Evolutionary conservation across 768 basidiomycete species (phyloP), one percentile per base, ranked within the genome.

Genomic region (Albatrellus ellisii): DNA sequence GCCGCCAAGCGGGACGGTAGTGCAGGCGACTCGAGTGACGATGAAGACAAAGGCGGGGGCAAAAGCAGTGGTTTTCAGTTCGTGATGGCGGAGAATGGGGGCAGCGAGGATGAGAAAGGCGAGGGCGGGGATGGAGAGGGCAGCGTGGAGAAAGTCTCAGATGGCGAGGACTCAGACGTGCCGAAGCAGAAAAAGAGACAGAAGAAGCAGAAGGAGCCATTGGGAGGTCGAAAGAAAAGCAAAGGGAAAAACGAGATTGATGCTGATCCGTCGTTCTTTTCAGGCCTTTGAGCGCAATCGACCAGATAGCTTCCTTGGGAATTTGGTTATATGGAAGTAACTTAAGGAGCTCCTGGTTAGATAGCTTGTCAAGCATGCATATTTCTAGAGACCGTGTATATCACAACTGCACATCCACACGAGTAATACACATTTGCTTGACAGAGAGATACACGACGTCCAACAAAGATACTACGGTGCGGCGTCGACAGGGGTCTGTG

Each of bases 261-360:
- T 25, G 68, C 68, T 4, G 72, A 78, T 24, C 65, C 65, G 8
- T 64, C 72, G 15, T 87, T 86, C 59, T 87, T 86, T 52, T 69
- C 73, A 34, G 79, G 68, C 34, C 59, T 87, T 46, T 83, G 58
- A 50, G 25, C 32, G 31, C 6, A 31, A 17, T 31, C 6, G n/a
- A n/a, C n/a, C n/a, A n/a, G n/a, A n/a, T n/a, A n/a, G n/a, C n/a
- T n/a, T n/a, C n/a, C n/a, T n/a, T n/a, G n/a, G n/a, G n/a, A n/a
- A n/a, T n/a, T n/a, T n/a, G n/a, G n/a, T n/a, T n/a, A n/a, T n/a
- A n/a, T n/a, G n/a, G n/a, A n/a, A n/a, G n/a, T n/a, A n/a, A n/a
- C n/a, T n/a, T n/a, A n/a, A n/a, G n/a, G n/a, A n/a, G n/a, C n/a
- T n/a, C n/a, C n/a, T n/a, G n/a, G n/a, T n/a, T n/a, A n/a, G n/a